phyloP scores from a whole-genome alignment of 306 rosid species.

The Dryas drummondii region DNA sequence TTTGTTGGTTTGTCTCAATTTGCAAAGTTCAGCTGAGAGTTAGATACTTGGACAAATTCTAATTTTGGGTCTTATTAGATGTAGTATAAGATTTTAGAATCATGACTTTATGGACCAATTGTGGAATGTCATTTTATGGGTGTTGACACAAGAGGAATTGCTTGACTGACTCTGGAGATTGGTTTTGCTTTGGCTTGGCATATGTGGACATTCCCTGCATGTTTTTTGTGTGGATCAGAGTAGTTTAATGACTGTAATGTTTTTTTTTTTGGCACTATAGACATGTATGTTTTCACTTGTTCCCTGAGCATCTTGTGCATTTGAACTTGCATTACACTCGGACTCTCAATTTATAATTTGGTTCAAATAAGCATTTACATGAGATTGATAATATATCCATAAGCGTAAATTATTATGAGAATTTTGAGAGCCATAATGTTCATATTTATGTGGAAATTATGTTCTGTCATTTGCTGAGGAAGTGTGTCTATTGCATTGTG shows the following conservation, averaged over 20 bases:
- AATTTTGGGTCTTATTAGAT: neutral
- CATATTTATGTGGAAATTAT: neutral
- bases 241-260: neutral
- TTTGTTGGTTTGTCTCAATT: neutral
- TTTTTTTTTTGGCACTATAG: neutral
- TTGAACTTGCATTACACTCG: neutral
- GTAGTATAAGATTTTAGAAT: neutral
- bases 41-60: neutral
- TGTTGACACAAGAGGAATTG: neutral
- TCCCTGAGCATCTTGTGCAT: neutral
- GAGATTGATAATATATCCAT: neutral
- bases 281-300: neutral
- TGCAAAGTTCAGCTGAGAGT: slow-evolving; percentile 5
- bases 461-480: neutral
- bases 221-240: neutral
- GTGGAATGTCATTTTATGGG: slow-evolving; percentile 3
- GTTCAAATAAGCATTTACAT: neutral
- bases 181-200: neutral
- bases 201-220: neutral
- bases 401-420: neutral
- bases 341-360: neutral
- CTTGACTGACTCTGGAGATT: slow-evolving; percentile 5
- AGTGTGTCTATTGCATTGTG: neutral
- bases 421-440: neutral
- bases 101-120: slow-evolving; percentile 2